phyloP scores from a whole-genome alignment of 345 rosid genomes.

The Murraya koenigii region DNA sequence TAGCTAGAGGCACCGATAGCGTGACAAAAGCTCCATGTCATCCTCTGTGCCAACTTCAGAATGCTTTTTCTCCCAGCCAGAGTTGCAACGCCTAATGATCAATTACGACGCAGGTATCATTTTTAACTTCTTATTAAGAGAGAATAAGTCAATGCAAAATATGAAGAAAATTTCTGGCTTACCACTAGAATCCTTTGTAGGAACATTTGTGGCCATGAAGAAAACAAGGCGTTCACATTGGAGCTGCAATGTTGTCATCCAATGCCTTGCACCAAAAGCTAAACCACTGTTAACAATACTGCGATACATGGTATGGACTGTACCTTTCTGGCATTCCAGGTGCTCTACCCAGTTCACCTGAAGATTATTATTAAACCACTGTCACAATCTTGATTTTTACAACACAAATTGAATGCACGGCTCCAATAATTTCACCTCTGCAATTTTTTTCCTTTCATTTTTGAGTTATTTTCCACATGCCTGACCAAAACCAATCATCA shows the following conservation, averaged over 20 bases:
- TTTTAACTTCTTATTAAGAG: background rate
- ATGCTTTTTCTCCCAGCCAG: conserved; percentile 97
- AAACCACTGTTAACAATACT: conserved; percentile 74
- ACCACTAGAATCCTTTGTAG: conserved; percentile 96
- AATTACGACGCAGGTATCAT: background rate
- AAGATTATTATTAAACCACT: background rate
- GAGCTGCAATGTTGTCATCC: conserved; percentile 81
- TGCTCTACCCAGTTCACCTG: conserved; percentile 98
- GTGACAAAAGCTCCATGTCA: conserved; percentile 78
- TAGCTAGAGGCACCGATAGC: conserved; percentile 97
- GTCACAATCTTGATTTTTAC: background rate
- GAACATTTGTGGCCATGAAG: conserved; percentile 99
- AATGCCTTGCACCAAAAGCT: conserved; percentile 93
- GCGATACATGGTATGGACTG: conserved; percentile 72
- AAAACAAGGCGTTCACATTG: conserved; percentile 93
- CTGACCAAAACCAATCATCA: conserved; percentile 11
- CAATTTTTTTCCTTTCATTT: background rate
- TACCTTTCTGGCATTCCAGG: conserved; percentile 69
- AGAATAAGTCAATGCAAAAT: background rate
- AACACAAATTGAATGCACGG: background rate
- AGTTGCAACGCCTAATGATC: conserved; percentile 69
- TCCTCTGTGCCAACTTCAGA: conserved; percentile 81
- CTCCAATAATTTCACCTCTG: conserved; percentile 10
- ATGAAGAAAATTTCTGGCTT: background rate
- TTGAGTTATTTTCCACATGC: conserved; percentile 11